Conservation (phyloP, 257 asterid species). For the Gynochthodes officinalis region DNA sequence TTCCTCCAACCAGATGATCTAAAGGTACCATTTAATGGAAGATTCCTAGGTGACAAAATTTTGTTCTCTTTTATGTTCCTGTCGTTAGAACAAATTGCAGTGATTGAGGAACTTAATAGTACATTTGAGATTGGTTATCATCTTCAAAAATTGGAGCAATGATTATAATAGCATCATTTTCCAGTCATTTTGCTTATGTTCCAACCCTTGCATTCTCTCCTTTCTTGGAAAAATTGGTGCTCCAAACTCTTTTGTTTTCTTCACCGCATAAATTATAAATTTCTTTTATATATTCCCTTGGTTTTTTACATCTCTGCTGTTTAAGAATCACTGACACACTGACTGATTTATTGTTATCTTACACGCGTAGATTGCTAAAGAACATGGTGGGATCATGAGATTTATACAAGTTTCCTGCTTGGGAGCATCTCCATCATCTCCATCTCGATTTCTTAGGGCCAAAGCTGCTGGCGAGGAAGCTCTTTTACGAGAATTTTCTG, state of each 20-base stretch:
- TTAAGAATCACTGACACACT: not conserved
- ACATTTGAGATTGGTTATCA: not conserved
- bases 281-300: slow-evolving; percentile 2
- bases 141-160: too few relatives aligned
- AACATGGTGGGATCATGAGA: slow-evolving; percentile 95
- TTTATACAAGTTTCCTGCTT: slow-evolving; percentile 85
- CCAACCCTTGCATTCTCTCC: not conserved
- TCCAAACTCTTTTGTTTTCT: not conserved
- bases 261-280: not conserved
- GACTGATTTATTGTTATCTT: slow-evolving; percentile 11
- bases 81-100: not conserved
- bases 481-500: slow-evolving; percentile 62
- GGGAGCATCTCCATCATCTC: slow-evolving; percentile 81
- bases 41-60: not conserved
- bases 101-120: not conserved
- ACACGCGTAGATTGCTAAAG: slow-evolving; percentile 72
- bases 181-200: not conserved
- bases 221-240: not conserved
- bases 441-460: slow-evolving; percentile 74
- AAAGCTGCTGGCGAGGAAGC: slow-evolving; percentile 98
- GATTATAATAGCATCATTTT: not conserved
- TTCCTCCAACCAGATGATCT: slow-evolving; percentile 5
- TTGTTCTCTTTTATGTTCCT: not conserved
- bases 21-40: not conserved
- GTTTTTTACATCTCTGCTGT: not conserved